Evolutionary conservation across 2,329 filamentous ascomycete genomes (phyloP), one percentile per base, ranked within the genome.

Genomic region (Pestalotiopsis sp.): DNA sequence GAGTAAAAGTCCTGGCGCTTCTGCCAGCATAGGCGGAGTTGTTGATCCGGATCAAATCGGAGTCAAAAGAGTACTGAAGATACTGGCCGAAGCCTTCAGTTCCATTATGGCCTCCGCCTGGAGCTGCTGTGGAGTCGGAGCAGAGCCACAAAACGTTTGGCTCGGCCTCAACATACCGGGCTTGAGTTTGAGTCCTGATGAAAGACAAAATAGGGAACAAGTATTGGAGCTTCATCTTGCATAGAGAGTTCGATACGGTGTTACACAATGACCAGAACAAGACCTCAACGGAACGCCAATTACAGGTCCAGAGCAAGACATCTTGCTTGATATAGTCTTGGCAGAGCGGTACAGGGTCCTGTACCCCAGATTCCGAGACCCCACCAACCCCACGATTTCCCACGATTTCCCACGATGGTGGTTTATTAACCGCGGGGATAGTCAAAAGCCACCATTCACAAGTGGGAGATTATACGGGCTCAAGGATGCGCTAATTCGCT

Each of bases 21-120:
- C 86, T 85, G 39, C 87, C 87, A 36, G 80, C 84, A 31, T 86
- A 80, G 25, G 86, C 87, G 66, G 84, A 78, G 79, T 89, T 89
- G 71, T 81, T 79, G 4, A 88, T 82, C 41, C 62, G 59, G 2
- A 31, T 9, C 36, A 66, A 45, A 1, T 69, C 65, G 12, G 64
- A 49, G 38, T 69, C 70, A 13, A 71, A 65, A 9, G 70, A 71
- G 58, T 70, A 71, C 13, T 70, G 70, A 3, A 71, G n/a, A 38
- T 68, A 71, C 49, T 71, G 67, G 2, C 70, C 70, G 60, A 65
- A 71, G 12, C 70, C 70, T 36, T 71, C 65, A 11, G 70, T 71
- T 17, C 70, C 70, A 39, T 69, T 71, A 11, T 69, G 67, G 2
- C 70, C 70, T 4, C 70, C 70, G 9, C 63, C 69, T 0, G 65